These are phyloP conservation scores for Gymnopus androsaceus DNA, from an alignment of 1,284 basidiomycete genomes.

Conservation along the genomic window DNA sequence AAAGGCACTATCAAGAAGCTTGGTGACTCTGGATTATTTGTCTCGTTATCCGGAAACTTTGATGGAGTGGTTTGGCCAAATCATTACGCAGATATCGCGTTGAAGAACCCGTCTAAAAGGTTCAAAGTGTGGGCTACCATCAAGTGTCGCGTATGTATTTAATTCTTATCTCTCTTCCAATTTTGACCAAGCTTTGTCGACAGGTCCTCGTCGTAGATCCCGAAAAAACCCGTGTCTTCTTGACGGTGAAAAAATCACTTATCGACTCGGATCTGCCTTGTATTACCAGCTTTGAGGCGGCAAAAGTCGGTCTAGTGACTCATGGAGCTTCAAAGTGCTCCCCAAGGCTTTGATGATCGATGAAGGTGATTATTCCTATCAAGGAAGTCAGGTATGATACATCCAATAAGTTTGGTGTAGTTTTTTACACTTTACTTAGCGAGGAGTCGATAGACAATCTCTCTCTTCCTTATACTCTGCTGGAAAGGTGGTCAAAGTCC, in stretches of 20 bases:
- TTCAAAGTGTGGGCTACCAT: slow-evolving; percentile 86
- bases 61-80: slow-evolving; percentile 94
- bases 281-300: slow-evolving; percentile 68
- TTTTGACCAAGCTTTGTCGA: slow-evolving; percentile 19
- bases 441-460: slow-evolving; percentile 68
- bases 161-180: background rate
- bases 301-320: slow-evolving; percentile 72
- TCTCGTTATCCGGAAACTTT: slow-evolving; percentile 82
- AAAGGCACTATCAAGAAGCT: slow-evolving; percentile 87
- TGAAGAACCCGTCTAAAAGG: slow-evolving; percentile 91
- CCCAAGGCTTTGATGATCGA: slow-evolving; percentile 84
- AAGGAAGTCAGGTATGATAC: slow-evolving; percentile 75
- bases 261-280: slow-evolving; percentile 80
- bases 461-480: slow-evolving; percentile 69
- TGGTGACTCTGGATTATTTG: slow-evolving; percentile 78
- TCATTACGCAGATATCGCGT: slow-evolving; percentile 92
- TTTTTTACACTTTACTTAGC: slow-evolving; percentile 36
- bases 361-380: slow-evolving; percentile 82
- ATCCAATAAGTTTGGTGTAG: slow-evolving; percentile 3
- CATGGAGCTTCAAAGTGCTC: slow-evolving; percentile 79
- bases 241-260: slow-evolving; percentile 93
- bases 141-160: slow-evolving; percentile 75
- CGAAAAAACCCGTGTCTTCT: slow-evolving; percentile 77
- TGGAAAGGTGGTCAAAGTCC: slow-evolving; percentile 87
- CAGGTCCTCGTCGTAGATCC: slow-evolving; percentile 88